Base-by-base conservation (phyloP, 1,284 basidiomycete species). In the Cryptococcus depauperatus region DNA sequence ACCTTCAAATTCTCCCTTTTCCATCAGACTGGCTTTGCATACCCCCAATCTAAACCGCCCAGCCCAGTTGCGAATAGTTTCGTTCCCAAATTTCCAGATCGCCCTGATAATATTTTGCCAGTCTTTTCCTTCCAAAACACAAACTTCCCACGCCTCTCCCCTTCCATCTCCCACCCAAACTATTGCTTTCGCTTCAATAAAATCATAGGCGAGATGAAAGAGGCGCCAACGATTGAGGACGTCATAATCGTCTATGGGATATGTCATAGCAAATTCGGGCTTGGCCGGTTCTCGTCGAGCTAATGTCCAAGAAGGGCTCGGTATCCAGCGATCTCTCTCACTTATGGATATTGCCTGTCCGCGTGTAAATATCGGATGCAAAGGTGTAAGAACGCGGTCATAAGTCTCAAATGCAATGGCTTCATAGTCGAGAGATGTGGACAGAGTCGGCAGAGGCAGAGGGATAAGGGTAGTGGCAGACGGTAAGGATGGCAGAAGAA, bases 201-300 rank as follows among this genome's bases (percentile, higher is more conserved):
- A 50, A 3, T 46, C 46, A 46, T 66, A 69, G 1, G 54, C 51
- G 13, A 37, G 54, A 43, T 66, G 64, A 3, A 62, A 45, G 3
- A 48, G 39, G 27, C 60, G 50, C 56, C 61, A 58, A 34, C 55
- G 54, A 34, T 58, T 60, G 37, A 69, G 41, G 16, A 66, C 57
- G 48, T 69, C 66, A 47, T 62, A 67, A 16, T 50, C 59, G 28
- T 50, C 41, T 29, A 61, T 41, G 11, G 66, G 64, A 61, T 62
- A 67, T 3, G 54, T 18, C 46, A 69, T 56, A 25, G 48, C 52
- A 19, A 69, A 51, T 16, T 54, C 44, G 1, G 62, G 61, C 35
- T 50, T 56, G 21, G 50, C 53, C 4, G 42, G 46, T 1, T 52
- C 38, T 4, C 44, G 33, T 10, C 56, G 47, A 0, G 58, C 60